Evolutionary conservation across 148 eudicot genomes (phyloP).

Genomic region (Diospyros lotus): DNA sequence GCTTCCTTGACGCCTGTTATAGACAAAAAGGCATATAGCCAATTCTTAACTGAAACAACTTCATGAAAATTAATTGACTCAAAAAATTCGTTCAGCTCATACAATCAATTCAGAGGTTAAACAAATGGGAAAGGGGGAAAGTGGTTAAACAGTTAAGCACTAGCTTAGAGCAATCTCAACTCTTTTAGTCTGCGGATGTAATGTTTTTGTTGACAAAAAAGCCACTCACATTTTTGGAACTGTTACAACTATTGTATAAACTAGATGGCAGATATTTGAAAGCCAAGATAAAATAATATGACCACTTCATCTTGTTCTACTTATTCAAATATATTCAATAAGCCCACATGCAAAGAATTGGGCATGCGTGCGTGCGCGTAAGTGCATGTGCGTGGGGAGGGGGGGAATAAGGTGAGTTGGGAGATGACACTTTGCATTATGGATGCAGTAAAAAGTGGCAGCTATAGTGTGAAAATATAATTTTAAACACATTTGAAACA

Average conservation of each 20-base stretch:
- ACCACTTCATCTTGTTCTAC: background rate
- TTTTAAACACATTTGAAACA: background rate
- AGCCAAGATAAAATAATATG: background rate
- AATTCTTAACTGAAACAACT: background rate
- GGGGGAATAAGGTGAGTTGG: too few relatives aligned
- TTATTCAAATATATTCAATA: background rate
- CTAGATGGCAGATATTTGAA: background rate
- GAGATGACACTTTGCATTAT: too few relatives aligned
- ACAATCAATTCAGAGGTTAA: background rate
- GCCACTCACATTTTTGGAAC: background rate
- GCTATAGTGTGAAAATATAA: background rate
- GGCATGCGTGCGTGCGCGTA: too few relatives aligned
- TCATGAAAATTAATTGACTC: too few relatives aligned
- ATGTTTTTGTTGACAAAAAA: background rate
- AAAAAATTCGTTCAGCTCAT: background rate
- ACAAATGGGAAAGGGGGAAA: background rate
- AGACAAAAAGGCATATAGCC: background rate
- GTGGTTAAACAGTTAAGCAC: background rate
- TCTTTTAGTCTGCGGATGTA: background rate
- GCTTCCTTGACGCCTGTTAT: conserved; percentile 88
- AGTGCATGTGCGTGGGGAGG: too few relatives aligned
- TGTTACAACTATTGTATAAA: background rate
- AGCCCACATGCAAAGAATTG: background rate
- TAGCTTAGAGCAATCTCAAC: too few relatives aligned
- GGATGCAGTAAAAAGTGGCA: background rate